These are phyloP conservation scores for Ploettnerulaceae sp. DNA, from an alignment of 2,329 filamentous ascomycete genomes.

Conservation along the genomic window DNA sequence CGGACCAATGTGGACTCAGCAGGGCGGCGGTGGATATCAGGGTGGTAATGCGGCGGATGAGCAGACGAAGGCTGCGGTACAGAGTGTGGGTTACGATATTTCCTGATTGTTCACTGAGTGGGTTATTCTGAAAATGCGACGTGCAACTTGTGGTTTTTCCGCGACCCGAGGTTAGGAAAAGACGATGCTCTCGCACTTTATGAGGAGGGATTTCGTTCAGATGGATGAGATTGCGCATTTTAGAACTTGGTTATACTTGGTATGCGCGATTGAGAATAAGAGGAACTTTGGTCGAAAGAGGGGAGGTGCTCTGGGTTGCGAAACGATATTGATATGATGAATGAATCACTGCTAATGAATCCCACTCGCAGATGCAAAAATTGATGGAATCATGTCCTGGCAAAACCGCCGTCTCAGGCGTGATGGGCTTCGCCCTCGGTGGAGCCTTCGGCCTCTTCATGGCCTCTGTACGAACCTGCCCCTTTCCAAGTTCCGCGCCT, in stretches of 20 bases:
- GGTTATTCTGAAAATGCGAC: background rate
- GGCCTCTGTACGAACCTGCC: conserved; percentile 67
- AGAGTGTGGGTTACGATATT: conserved; percentile 26
- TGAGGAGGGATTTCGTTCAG: background rate
- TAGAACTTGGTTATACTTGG: background rate
- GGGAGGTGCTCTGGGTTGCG: too few species aligned
- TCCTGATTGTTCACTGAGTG: background rate
- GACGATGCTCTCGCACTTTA: background rate
- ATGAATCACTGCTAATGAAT: conserved; percentile 5
- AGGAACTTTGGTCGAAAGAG: background rate
- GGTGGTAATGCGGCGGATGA: conserved; percentile 23
- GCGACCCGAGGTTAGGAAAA: background rate
- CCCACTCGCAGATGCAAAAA: conserved; percentile 31
- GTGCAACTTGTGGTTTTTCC: too few species aligned
- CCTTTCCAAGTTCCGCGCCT: background rate
- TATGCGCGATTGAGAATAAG: background rate
- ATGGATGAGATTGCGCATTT: background rate
- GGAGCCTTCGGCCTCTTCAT: conserved; percentile 96
- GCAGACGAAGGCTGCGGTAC: conserved; percentile 31
- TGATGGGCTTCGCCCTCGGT: conserved; percentile 90
- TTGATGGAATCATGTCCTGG: conserved; percentile 85
- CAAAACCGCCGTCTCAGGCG: conserved; percentile 85
- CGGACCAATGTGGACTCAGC: conserved; percentile 22
- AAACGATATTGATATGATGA: background rate
- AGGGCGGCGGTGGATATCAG: conserved; percentile 11